These are phyloP conservation scores for Xylaria sp. DNA, from an alignment of 2,329 filamentous ascomycete genomes.

Conservation along the genomic window DNA sequence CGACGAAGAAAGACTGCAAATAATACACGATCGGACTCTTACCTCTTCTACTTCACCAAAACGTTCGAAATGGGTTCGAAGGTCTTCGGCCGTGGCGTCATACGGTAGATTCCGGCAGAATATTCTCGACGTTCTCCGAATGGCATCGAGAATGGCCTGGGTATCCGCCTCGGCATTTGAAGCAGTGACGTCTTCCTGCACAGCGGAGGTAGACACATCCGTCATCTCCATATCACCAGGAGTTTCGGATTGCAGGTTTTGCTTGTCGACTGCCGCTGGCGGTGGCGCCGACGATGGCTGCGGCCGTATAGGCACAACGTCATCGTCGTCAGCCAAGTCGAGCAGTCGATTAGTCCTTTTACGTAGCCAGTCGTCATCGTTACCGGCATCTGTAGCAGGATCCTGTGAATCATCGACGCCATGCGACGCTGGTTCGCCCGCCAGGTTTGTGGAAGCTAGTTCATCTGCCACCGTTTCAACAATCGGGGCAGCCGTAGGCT, in stretches of 20 bases:
- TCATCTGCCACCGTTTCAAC: slow-evolving; percentile 5
- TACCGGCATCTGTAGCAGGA: slow-evolving; percentile 45
- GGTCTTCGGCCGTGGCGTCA: slow-evolving; percentile 68
- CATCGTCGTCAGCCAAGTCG: slow-evolving; percentile 74
- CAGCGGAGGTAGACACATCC: slow-evolving; percentile 17
- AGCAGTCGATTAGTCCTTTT: slow-evolving; percentile 81
- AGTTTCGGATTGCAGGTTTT: slow-evolving; percentile 13
- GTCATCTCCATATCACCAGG: slow-evolving; percentile 10
- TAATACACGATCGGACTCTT: slow-evolving; percentile 40
- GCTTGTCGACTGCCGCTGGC: background rate
- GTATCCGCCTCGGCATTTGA: slow-evolving; percentile 34
- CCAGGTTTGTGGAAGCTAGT: background rate
- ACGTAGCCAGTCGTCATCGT: slow-evolving; percentile 87
- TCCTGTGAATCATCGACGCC: background rate
- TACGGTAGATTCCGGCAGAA: slow-evolving; percentile 90
- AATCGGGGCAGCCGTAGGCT: background rate
- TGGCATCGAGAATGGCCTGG: slow-evolving; percentile 46
- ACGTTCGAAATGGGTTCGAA: slow-evolving; percentile 63
- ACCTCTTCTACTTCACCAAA: slow-evolving; percentile 85
- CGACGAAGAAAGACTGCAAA: slow-evolving; percentile 15
- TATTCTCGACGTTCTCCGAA: slow-evolving; percentile 68
- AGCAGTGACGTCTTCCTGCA: slow-evolving; percentile 23
- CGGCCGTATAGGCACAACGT: slow-evolving; percentile 34
- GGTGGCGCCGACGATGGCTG: slow-evolving; percentile 9
- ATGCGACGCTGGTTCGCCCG: background rate